Evolutionary conservation across 129 eudicot species (phyloP).

Genomic region (Lactuca sativa): DNA sequence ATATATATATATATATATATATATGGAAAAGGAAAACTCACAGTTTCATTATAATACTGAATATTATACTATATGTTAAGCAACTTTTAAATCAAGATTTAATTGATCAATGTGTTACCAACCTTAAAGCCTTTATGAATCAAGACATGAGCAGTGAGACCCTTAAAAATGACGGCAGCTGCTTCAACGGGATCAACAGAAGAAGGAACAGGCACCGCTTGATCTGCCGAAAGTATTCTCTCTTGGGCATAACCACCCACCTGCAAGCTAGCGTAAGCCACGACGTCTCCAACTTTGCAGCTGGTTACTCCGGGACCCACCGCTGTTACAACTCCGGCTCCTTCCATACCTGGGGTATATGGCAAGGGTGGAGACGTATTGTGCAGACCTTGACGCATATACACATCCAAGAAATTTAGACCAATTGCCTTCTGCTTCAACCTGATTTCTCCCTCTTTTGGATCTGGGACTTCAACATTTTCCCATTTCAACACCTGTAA

Average conservation of each 20-base stretch:
- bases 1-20: not conserved
- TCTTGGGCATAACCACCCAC: slow-evolving; percentile 27
- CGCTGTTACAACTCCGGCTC: no score
- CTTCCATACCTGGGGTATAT: no score
- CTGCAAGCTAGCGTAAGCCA: not conserved
- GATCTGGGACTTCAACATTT: no score
- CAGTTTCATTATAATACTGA: not conserved
- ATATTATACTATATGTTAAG: not conserved
- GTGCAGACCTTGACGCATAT: slow-evolving; percentile 37
- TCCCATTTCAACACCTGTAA: no score
- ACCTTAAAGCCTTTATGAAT: not conserved
- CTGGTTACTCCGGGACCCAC: no score
- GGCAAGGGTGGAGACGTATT: slow-evolving; percentile 25
- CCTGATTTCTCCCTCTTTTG: no score
- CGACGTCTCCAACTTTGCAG: not conserved
- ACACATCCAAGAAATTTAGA: slow-evolving; percentile 38
- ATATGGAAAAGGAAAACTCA: not conserved
- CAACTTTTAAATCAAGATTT: slow-evolving; percentile 26
- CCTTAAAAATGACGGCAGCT: slow-evolving; percentile 49
- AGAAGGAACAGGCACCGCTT: no score
- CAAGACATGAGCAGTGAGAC: slow-evolving; percentile 48
- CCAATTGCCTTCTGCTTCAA: no score
- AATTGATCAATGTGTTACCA: slow-evolving; percentile 8
- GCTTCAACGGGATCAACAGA: slow-evolving; percentile 17
- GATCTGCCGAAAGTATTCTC: slow-evolving; percentile 46